These are phyloP conservation scores for Cladosporium sp. DNA, from an alignment of 2,329 filamentous ascomycete genomes.

Conservation along the genomic window DNA sequence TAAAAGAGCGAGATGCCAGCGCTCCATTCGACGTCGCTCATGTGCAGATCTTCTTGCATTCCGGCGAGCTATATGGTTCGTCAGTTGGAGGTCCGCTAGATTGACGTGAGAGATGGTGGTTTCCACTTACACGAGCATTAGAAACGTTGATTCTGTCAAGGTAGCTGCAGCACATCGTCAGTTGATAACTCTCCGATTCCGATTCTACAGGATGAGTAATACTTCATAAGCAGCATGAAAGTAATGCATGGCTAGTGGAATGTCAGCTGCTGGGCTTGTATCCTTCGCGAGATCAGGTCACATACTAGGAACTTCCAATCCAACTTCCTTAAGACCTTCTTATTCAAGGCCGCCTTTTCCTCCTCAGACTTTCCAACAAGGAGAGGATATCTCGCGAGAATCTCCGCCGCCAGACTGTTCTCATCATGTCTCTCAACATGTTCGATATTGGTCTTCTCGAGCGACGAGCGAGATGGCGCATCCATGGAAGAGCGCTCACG, in stretches of 20 bases:
- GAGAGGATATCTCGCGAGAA: constrained; percentile 12
- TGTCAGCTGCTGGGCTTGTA: background rate
- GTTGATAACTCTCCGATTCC: too few relatives aligned
- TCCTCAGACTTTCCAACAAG: constrained; percentile 12
- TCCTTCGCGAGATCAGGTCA: background rate
- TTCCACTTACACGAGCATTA: constrained; percentile 27
- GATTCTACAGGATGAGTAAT: too few relatives aligned
- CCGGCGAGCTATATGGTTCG: constrained; percentile 29
- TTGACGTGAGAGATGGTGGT: background rate
- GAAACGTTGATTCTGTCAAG: constrained; percentile 36
- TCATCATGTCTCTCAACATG: constrained; percentile 4
- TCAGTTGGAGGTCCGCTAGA: background rate
- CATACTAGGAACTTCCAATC: constrained; percentile 17
- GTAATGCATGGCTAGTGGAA: too few relatives aligned
- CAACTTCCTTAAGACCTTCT: constrained; percentile 12
- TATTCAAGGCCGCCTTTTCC: constrained; percentile 11
- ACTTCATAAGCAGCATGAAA: too few relatives aligned
- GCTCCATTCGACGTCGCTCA: constrained; percentile 42
- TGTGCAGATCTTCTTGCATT: constrained; percentile 42
- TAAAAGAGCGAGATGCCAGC: constrained; percentile 43
- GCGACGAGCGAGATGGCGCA: background rate
- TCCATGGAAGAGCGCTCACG: too few relatives aligned
- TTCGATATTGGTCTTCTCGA: constrained; percentile 13
- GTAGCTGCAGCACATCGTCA: too few relatives aligned
- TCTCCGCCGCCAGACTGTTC: background rate